Conservation (phyloP, 176 grass and related monocot genomes). For the Aegilops umbellulata region DNA sequence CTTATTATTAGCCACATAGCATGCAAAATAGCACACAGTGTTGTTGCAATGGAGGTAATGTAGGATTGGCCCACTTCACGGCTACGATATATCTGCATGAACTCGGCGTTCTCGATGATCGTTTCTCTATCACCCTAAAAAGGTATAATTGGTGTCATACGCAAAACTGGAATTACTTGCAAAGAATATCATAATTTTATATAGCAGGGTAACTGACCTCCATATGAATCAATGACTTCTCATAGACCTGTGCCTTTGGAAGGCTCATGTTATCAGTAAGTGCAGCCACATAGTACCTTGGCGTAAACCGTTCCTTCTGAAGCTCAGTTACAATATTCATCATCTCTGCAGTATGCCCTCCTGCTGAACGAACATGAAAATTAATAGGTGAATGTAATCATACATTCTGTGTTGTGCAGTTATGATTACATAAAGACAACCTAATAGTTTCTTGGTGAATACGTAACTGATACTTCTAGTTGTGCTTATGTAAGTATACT, state of each 20-base stretch:
- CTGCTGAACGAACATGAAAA: conserved; percentile 31
- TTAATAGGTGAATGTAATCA: conserved; percentile 8
- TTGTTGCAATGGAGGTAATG: conserved; percentile 76
- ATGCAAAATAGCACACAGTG: conserved; percentile 69
- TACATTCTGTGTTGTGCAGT: neutral
- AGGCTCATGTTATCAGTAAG: conserved; percentile 94
- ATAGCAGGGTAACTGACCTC: conserved; percentile 17
- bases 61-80: conserved; percentile 98
- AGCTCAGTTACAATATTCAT: conserved; percentile 70
- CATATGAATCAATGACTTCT: conserved; percentile 56
- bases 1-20: conserved; percentile 76
- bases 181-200: neutral
- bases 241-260: conserved; percentile 75
- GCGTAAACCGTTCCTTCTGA: conserved; percentile 76
- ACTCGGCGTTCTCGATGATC: conserved; percentile 40
- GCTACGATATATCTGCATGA: conserved; percentile 87
- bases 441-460: conserved; percentile 2
- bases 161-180: neutral
- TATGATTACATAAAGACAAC: conserved; percentile 8
- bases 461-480: neutral
- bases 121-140: conserved; percentile 45
- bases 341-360: conserved; percentile 93
- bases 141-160: neutral
- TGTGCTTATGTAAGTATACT: neutral
- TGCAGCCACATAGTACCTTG: conserved; percentile 85